These are phyloP conservation scores for Kwoniella dejecticola DNA, from an alignment of 768 basidiomycete genomes.

Conservation along the genomic window DNA sequence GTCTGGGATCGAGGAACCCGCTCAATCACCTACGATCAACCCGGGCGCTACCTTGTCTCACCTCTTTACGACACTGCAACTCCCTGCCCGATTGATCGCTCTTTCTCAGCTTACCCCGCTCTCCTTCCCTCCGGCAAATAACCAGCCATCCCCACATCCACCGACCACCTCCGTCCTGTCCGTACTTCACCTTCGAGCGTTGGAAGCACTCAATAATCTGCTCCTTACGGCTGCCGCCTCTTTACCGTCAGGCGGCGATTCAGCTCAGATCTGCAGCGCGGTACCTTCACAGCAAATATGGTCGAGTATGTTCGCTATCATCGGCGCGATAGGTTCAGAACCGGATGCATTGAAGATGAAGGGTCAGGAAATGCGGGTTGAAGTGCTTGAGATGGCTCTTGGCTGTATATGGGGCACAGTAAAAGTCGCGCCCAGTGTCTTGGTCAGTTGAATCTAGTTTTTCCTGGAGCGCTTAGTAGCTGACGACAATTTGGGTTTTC, in stretches of 20 bases:
- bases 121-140: constrained; percentile 73
- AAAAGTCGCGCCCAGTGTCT: constrained; percentile 67
- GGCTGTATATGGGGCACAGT: constrained; percentile 86
- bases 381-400: constrained; percentile 62
- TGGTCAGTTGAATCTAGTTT: constrained; percentile 59
- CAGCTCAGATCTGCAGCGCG: constrained; percentile 41
- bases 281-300: constrained; percentile 68
- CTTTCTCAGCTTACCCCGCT: constrained; percentile 74
- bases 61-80: constrained; percentile 66
- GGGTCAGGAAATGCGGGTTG: constrained; percentile 70
- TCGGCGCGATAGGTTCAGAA: constrained; percentile 42
- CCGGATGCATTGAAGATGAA: constrained; percentile 43
- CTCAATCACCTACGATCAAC: constrained; percentile 57
- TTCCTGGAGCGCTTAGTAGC: background rate
- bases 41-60: constrained; percentile 55
- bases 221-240: constrained; percentile 70
- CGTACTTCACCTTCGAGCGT: constrained; percentile 77
- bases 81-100: constrained; percentile 63
- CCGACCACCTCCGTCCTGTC: constrained; percentile 84
- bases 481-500: constrained; percentile 9
- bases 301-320: constrained; percentile 48
- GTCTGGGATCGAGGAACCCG: constrained; percentile 38
- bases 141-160: constrained; percentile 72
- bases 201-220: constrained; percentile 88
- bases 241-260: constrained; percentile 49